Base-by-base conservation (phyloP, 805 yeast genomes). In the Suhomyces xylopsoci region DNA sequence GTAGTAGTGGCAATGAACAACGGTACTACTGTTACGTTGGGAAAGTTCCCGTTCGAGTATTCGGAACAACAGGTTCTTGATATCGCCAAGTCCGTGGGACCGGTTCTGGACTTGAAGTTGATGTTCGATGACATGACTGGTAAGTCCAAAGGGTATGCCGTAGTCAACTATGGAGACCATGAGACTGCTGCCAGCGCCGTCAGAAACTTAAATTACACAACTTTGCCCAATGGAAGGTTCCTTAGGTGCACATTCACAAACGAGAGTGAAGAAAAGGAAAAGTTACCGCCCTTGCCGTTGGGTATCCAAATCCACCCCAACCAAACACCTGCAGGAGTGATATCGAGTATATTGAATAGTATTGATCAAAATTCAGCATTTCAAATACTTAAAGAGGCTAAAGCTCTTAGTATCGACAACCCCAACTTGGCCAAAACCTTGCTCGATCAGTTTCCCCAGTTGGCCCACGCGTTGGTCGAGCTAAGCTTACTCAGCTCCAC, bases 111-210 rank as follows among this genome's bases (percentile, higher is more conserved):
- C 51, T 73, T 90, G 54, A 85, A 86, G 64, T 78, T 93, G 63
- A 79, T 90, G 67, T 90, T 92, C 65, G 97, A 93, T 66, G 85
- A 88, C 44, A 85, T 84, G 51, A 91, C 97, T 0, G 97, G 97
- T 2, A 85, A 84, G 63, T 89, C 97, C 7, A 90, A 87, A 67
- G 97, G 97, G 2, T 89, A 84, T 63, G 96, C 96, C 4, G 89
- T 88, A 62, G 86, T 93, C 15, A 92, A 88, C 61, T 93, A 88
- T 66, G 81, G 79, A 47, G 96, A 93, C 66, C 73, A 81, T 10
- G 96, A 89, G 60, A 88, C 97, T 0, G 97, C 97, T 5, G 83
- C 89, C 1, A 84, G 93, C 17, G 97, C 98, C 0, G 96, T 91
- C 25, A 76, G 97, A 56, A 93, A 93, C 70, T 73, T 93, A 57